Base-by-base conservation (phyloP, 2,329 filamentous ascomycete genomes). In the Colletotrichum sp. region DNA sequence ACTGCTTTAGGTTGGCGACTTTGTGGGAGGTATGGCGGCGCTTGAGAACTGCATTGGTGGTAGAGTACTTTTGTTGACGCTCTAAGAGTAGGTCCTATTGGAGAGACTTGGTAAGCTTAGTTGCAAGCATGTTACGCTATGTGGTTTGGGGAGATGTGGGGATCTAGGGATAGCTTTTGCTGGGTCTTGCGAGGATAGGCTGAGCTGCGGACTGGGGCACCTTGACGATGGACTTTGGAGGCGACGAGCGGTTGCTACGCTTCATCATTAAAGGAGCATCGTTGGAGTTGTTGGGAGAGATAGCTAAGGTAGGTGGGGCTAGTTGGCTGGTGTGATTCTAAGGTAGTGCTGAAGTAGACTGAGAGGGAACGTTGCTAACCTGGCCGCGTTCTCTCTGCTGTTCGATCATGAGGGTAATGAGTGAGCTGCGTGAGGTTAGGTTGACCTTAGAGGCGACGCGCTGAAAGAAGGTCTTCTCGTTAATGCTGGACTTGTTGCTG, bases 41-140 rank as follows among this genome's bases (percentile, higher is more conserved):
- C 88, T 98, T 98, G 74, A 98, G 90, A 69, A 96, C 95, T 2
- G 96, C 95, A 78, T 96, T 96, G 80, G 93, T 94, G 8, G 95
- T 96, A 39, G 94, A 94, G 75, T 95, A 95, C 90, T 97, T 98
- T 82, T 98, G 96, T 82, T 98, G 95, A 68, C 97, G 94, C 84
- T 98, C 97, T 94, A 95, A 98, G n/a, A 98, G 91, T 16, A 99
- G 92, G 80, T 98, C 95, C 79, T 96, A 94, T 27, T 97, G 93
- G 5, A 99, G 92, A 27, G 95, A 98, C 83, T 98, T 95, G 4
- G 96, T 98, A 71, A 98, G 88, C 86, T 99, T 97, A 1, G 95
- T 98, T 9, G 95, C 94, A 72, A 99, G 90, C 97, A 99, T 98
- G 85, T 98, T 98, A 76, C 96, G 92, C 68, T 97, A 92, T 1